Percentiles rank a stretch among this genome's conserved stretches.
Evolutionary conservation across 176 grass and related monocot species (phyloP).

Genomic region (Avena atlantica): DNA sequence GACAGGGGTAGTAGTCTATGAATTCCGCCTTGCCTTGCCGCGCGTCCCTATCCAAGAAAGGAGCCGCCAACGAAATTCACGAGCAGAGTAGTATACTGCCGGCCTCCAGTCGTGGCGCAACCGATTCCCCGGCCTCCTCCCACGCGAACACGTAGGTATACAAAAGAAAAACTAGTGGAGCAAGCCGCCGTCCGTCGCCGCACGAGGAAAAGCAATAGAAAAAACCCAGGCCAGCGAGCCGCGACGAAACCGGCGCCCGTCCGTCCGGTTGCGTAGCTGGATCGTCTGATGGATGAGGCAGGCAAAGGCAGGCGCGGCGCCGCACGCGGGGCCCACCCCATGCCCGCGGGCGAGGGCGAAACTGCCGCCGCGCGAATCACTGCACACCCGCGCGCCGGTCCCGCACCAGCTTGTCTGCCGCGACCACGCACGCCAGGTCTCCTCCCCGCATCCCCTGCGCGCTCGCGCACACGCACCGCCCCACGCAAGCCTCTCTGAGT

Average conservation of each 20-base stretch:
- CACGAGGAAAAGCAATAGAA: conserved; percentile 32
- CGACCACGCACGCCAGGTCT: conserved; percentile 41
- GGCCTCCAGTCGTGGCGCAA: background rate
- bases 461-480: background rate
- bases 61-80: background rate
- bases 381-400: conserved; percentile 31
- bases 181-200: background rate
- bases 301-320: background rate
- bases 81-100: background rate
- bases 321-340: conserved; percentile 17
- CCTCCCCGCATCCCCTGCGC: background rate
- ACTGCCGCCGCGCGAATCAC: conserved; percentile 63
- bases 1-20: too few species aligned
- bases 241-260: conserved; percentile 51
- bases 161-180: background rate
- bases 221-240: background rate
- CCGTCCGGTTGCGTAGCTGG: background rate
- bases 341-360: conserved; percentile 37
- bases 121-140: background rate
- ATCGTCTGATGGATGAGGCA: background rate
- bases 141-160: conserved; percentile 22
- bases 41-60: too few species aligned
- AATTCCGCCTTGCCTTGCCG: too few species aligned
- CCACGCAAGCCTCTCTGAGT: background rate
- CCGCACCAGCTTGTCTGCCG: conserved; percentile 46